Evolutionary conservation across 2,329 filamentous ascomycete genomes (phyloP), one percentile per base, ranked within the genome.

Genomic region (Epichloe typhina): DNA sequence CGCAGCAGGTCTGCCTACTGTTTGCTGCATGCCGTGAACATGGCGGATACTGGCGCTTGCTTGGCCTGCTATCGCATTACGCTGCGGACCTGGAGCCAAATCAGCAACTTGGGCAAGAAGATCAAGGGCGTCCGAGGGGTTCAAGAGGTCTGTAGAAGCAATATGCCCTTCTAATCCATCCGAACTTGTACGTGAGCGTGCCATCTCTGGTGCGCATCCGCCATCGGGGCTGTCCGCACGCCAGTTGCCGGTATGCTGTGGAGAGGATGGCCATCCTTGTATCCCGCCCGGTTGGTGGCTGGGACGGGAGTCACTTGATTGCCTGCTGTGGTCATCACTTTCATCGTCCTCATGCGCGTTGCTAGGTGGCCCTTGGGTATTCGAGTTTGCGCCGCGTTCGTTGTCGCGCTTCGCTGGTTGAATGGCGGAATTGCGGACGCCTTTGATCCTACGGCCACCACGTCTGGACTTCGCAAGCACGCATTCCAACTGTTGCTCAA

Each of bases 51-150:
- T 54, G 49, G 39, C 51, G 37, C 52, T 49, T 23, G 43, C 42
- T 42, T 53, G 55, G n/a, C 50, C 54, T 21, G 47, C 43, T n/a
- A 44, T 50, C 4, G 49, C n/a, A 50, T 41, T 46, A 11, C 51
- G 26, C 11, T 55, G 56, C 13, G 52, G 52, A 12, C 59, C 56
- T 0, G 61, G 59, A 6, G 69, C 65, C 44, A 69, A 57, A 41
- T 70, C 65, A 37, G 69, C 68, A 4, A 69, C 68, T 50, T 70
- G 68, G 31, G 67, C 68, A 23, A 71, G 54, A 17, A 71, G 53
- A 49, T 70, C 65, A 44, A 71, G 56, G 0, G 69, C 69, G 48
- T 71, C 69, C 1, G 69, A 70, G 2, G 68, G 69, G 17, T 70
- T 69, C 36, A 70, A 56, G 1, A 71, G 59, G 53, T 71, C 68